Evolutionary conservation across 768 basidiomycete genomes (phyloP).

Genomic region (Tulasnella sp.): DNA sequence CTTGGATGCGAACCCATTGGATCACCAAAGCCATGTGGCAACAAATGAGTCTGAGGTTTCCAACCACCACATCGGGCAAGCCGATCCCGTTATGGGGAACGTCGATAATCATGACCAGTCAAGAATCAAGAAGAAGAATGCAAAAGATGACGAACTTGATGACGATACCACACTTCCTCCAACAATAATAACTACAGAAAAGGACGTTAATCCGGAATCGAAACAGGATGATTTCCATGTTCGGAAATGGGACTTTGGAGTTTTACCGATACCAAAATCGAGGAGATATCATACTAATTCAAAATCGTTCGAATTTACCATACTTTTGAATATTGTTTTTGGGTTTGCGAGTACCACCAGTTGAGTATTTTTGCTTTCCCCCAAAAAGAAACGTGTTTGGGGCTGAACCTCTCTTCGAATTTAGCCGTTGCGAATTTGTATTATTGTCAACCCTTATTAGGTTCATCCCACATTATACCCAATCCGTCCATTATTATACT

Average conservation of each 20-base stretch:
- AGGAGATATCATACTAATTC: conserved; percentile 21
- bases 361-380: not conserved
- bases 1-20: no score
- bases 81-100: no score
- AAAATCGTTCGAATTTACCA: conserved; percentile 17
- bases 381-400: not conserved
- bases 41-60: no score
- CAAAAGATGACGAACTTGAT: no score
- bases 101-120: no score
- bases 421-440: conserved; percentile 20
- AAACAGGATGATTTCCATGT: no score
- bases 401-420: not conserved
- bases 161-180: no score
- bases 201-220: no score
- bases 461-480: conserved; percentile 4
- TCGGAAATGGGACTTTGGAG: conserved; percentile 24
- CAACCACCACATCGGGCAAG: no score
- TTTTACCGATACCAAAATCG: conserved; percentile 27
- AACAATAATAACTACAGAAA: no score
- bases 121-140: no score
- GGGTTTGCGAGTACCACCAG: conserved; percentile 23
- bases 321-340: conserved; percentile 23
- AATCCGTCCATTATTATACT: not conserved
- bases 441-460: conserved; percentile 20
- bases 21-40: no score